Evolutionary conservation across 2,329 filamentous ascomycete species (phyloP).

Genomic region (Rugonectria rugulosa): DNA sequence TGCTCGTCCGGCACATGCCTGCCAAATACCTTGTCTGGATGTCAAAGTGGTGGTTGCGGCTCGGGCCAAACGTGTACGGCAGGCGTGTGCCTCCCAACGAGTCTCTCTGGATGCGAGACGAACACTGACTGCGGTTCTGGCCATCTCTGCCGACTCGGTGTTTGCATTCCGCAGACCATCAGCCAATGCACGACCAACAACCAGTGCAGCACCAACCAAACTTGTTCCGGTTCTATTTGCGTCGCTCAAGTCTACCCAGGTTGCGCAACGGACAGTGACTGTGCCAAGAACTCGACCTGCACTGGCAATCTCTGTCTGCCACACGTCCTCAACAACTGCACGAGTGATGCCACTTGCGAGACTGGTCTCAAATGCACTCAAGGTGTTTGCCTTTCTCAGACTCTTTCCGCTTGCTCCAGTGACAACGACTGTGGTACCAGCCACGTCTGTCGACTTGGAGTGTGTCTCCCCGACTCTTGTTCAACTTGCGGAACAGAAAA

Average conservation of each 20-base stretch:
- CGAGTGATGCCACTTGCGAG: not conserved
- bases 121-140: slow-evolving; percentile 14
- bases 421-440: slow-evolving; percentile 4
- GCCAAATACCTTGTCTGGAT: not conserved
- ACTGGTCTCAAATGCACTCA: slow-evolving; percentile 7
- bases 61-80: not conserved
- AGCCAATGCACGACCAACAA: slow-evolving; percentile 5
- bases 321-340: not conserved
- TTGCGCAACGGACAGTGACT: slow-evolving; percentile 1
- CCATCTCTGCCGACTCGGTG: slow-evolving; percentile 13
- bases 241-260: slow-evolving; percentile 4
- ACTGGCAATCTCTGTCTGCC: slow-evolving; percentile 1
- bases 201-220: slow-evolving; percentile 11
- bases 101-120: slow-evolving; percentile 1
- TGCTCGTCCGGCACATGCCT: slow-evolving; percentile 8
- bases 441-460: slow-evolving; percentile 15
- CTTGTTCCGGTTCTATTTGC: slow-evolving; percentile 1
- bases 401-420: not conserved
- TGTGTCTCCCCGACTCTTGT: not conserved
- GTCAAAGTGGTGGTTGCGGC: not conserved
- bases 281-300: slow-evolving; percentile 4
- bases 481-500: not conserved
- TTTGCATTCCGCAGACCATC: slow-evolving; percentile 6
- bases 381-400: slow-evolving; percentile 5
- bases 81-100: slow-evolving; percentile 2